Percentiles rank a stretch among this genome's conserved stretches.
Evolutionary conservation across 257 asterid genomes (phyloP).

Genomic region (Asclepias syriaca): DNA sequence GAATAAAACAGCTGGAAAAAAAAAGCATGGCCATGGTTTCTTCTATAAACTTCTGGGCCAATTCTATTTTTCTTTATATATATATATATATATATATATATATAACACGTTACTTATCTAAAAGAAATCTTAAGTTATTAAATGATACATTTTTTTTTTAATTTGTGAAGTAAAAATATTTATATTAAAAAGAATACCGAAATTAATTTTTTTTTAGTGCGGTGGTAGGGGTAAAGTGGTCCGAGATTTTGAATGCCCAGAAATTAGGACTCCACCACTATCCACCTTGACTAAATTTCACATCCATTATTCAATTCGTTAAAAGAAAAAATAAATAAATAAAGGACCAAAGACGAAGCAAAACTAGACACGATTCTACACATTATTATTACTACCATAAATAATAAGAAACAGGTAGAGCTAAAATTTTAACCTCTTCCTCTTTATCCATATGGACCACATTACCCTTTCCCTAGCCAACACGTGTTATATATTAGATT

Average conservation of each 20-base stretch:
- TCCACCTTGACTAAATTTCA: not conserved
- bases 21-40: constrained; percentile 38
- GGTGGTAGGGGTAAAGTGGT: not conserved
- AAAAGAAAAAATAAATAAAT: too few relatives aligned
- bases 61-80: too few relatives aligned
- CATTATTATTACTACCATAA: too few relatives aligned
- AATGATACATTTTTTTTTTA: too few relatives aligned
- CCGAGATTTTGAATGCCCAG: constrained; percentile 6
- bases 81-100: too few relatives aligned
- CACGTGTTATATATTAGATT: too few relatives aligned
- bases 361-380: constrained; percentile 13
- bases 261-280: not conserved
- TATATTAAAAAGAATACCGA: too few relatives aligned
- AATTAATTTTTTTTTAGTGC: too few relatives aligned
- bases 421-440: constrained; percentile 9
- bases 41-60: constrained; percentile 12
- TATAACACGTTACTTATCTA: too few relatives aligned
- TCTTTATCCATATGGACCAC: constrained; percentile 11
- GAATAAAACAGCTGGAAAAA: not conserved
- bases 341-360: not conserved
- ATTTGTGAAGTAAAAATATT: too few relatives aligned
- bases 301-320: too few relatives aligned
- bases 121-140: too few relatives aligned
- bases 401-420: not conserved
- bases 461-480: not conserved